Base-by-base conservation (phyloP, 2,329 filamentous ascomycete genomes). In the Stemphylium beticola region DNA sequence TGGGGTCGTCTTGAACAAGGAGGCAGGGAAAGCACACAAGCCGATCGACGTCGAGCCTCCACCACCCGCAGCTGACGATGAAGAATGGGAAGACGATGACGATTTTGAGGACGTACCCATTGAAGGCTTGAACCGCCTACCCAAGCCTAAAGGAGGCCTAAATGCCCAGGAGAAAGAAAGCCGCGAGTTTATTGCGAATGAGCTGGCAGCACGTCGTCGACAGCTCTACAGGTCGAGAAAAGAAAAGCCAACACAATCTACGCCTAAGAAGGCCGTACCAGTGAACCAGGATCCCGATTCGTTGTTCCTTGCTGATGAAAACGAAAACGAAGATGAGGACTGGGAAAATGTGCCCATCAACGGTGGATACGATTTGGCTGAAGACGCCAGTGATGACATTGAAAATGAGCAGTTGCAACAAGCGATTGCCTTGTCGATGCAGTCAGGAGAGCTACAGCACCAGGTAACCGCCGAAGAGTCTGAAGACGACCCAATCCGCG, bases 31-130 rank as follows among this genome's bases (percentile, higher is more conserved):
- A 59, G 85, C 86, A 24, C 88, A 93, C 59, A 96, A 92, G 72
- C 93, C 95, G 0, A 98, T 99, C 56, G 92, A 98, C 71, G 85
- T 99, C 15, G 95, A 99, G 71, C 85, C 76, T 79, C 83, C 85
- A 22, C 51, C 55, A 24, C 64, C 59, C 1, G 55, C 52, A 24
- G 81, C 82, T 1, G 80, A 85, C 4, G 85, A 87, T 1, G 83
- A 84, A 2, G 84, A 84, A 8, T 85, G 86, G 45, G 89, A 90
- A 4, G 88, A 90, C 2, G 89, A 90, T 0, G 89, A 88, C 4
- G 90, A 91, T 9, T 97, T 97, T 66, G 93, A 97, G 72, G 93
- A 97, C 74, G 89, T 97, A 4, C 92, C 93, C 0, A 93, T 97
- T 42, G 91, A 95, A 72, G 93, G 93, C 0, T 70, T 97, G 11